phyloP scores from a whole-genome alignment of 176 grass and related monocot species.

The Bonia amplexicaulis region DNA sequence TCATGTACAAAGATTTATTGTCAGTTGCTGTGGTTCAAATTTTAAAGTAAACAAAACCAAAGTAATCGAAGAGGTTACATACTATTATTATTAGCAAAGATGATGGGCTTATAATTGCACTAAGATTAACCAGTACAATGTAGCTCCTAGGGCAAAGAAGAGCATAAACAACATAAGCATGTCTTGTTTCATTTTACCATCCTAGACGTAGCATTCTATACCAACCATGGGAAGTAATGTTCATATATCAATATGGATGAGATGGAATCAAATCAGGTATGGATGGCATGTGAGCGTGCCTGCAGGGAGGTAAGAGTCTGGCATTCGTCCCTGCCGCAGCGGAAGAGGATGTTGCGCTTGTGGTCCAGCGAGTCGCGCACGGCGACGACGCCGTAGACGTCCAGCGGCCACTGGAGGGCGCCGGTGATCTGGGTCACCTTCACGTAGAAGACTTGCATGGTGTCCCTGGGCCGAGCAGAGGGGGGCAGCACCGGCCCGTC shows the following conservation, averaged over 20 bases:
- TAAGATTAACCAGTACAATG: too few species aligned
- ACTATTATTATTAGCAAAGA: too few species aligned
- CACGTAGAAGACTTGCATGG: not conserved
- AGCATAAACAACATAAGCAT: too few species aligned
- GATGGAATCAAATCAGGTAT: not conserved
- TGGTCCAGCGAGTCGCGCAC: not conserved
- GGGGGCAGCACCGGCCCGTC: not conserved
- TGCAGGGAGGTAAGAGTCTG: constrained; percentile 5
- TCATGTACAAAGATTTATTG: too few species aligned
- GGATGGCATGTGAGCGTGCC: not conserved
- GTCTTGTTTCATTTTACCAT: too few species aligned
- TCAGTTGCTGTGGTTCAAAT: too few species aligned
- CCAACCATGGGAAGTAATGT: too few species aligned
- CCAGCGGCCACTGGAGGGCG: not conserved
- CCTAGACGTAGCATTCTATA: too few species aligned
- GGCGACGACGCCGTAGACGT: not conserved
- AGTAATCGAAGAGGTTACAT: too few species aligned
- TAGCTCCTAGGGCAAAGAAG: too few species aligned
- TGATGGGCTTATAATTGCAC: too few species aligned
- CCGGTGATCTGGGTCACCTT: not conserved
- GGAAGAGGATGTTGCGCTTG: not conserved
- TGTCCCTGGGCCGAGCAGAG: not conserved
- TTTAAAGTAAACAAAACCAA: too few species aligned
- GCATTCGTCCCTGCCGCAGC: not conserved
- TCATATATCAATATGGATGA: not conserved